A percentile compares a stretch with the other conserved stretches of the same genome.
Conservation (phyloP, 169 alveolate genomes). For the Babesia divergens region DNA sequence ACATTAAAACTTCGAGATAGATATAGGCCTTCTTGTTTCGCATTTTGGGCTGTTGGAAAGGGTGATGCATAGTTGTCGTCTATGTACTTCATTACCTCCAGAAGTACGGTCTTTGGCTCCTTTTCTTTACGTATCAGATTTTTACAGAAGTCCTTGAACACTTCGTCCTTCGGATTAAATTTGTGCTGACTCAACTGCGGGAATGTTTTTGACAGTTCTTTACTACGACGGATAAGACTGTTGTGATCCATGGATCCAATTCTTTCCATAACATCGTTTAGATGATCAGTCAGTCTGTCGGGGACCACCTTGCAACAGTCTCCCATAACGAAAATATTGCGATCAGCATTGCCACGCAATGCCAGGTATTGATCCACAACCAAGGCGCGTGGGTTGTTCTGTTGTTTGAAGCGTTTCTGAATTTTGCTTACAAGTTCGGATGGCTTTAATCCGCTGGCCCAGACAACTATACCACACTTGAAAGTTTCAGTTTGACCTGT, state of each 20-base stretch:
- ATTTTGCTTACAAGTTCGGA: conserved; percentile 41
- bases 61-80: conserved; percentile 68
- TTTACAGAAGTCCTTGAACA: conserved; percentile 21
- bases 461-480: conserved; percentile 68
- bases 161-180: conserved; percentile 62
- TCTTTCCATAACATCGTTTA: conserved; percentile 29
- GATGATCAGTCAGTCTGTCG: conserved; percentile 46
- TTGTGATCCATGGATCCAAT: conserved; percentile 37
- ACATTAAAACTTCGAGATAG: conserved; percentile 62
- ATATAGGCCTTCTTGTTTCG: conserved; percentile 73
- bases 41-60: conserved; percentile 78
- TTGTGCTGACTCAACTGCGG: conserved; percentile 65
- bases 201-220: conserved; percentile 34
- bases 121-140: conserved; percentile 10
- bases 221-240: conserved; percentile 19
- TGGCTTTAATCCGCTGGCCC: conserved; percentile 78
- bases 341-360: conserved; percentile 57
- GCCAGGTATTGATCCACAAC: conserved; percentile 65
- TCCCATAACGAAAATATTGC: conserved; percentile 69
- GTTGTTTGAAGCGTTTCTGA: conserved; percentile 24
- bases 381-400: conserved; percentile 57
- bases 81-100: conserved; percentile 51
- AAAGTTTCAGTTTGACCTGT: conserved; percentile 61
- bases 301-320: conserved; percentile 73
- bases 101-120: conserved; percentile 25